phyloP scores from a whole-genome alignment of 805 yeast species.

The Candida krabiensis region DNA sequence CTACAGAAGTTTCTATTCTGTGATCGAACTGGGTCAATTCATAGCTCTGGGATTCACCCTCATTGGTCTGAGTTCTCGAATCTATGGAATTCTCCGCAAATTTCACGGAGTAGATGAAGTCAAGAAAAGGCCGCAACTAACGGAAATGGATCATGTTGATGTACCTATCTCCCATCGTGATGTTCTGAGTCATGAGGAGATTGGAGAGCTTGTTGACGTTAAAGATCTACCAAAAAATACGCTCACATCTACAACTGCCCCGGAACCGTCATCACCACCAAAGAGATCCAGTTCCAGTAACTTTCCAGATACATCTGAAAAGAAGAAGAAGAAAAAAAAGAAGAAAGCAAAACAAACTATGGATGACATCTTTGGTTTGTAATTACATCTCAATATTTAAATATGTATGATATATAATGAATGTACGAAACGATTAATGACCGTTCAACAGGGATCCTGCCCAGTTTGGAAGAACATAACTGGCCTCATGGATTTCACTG shows the following conservation, averaged over 20 bases:
- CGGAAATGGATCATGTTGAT: too few species aligned
- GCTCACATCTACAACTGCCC: too few species aligned
- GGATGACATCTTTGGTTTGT: conserved; percentile 72
- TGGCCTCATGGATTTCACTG: conserved; percentile 61
- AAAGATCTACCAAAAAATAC: too few species aligned
- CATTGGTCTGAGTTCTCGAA: conserved; percentile 53
- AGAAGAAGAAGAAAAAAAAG: conserved; percentile 37
- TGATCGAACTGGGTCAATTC: conserved; percentile 76
- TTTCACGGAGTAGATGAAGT: conserved; percentile 23
- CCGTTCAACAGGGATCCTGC: conserved; percentile 41
- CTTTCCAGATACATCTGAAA: too few species aligned
- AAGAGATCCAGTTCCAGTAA: too few species aligned
- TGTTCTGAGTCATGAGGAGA: too few species aligned
- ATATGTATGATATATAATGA: too few species aligned
- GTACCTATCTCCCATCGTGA: too few species aligned
- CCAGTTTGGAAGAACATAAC: conserved; percentile 82
- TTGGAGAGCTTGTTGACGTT: too few species aligned
- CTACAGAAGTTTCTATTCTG: conserved; percentile 61
- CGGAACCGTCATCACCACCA: too few species aligned
- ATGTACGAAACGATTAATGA: conserved; percentile 1
- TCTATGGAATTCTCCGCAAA: conserved; percentile 31
- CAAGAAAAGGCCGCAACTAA: too few species aligned
- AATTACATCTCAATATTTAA: not conserved
- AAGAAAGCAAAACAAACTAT: conserved; percentile 57
- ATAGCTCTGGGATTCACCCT: conserved; percentile 70